Base-by-base conservation (phyloP, 495 filamentous ascomycete genomes). In the Penicillium cinerascens region DNA sequence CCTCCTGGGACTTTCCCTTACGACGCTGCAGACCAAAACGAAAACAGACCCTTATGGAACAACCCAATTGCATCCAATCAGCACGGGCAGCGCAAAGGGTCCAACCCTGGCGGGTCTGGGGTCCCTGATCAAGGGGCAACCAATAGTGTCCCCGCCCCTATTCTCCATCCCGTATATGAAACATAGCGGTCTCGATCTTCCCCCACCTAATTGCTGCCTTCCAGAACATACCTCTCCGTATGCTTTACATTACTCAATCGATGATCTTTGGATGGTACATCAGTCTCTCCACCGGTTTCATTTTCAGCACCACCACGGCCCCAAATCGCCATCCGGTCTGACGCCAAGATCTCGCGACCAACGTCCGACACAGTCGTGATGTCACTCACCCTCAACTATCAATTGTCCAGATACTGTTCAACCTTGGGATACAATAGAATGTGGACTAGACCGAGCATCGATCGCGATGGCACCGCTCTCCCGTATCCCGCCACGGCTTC, bases 111-210 rank as follows among this genome's bases (percentile, higher is more conserved):
- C 10, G 9, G 29, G 29, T 33, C 29, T 33, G 8, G 26, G 29
- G 29, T 33, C 17, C 20, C 5, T 22, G 38, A 23, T 22, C 23
- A 29, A 29, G 26, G 26, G 26, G 29, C 9, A 33, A 2, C 29
- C 29, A 33, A 33, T 33, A 10, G 11, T 15, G 9, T 3, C n/a
- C n/a, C n/a, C 1, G 26, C 29, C 8, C 29, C 42, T 47, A 51
- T 58, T 54, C 47, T 49, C 33, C 44, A 46, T 40, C 42, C 46
- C 49, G 16, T 44, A 40, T 44, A 52, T 59, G 54, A 60, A 58
- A 61, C 58, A 51, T 23, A 33, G 41, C 13, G 44, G 39, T 57
- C 49, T 44, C 38, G 49, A 48, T 33, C 49, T 47, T 40, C 46
- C 37, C 36, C 23, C 23, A 0, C 7, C 3, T 13, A 22, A 20